phyloP scores from a whole-genome alignment of 2,329 filamentous ascomycete species.

The Xylaria sp. region DNA sequence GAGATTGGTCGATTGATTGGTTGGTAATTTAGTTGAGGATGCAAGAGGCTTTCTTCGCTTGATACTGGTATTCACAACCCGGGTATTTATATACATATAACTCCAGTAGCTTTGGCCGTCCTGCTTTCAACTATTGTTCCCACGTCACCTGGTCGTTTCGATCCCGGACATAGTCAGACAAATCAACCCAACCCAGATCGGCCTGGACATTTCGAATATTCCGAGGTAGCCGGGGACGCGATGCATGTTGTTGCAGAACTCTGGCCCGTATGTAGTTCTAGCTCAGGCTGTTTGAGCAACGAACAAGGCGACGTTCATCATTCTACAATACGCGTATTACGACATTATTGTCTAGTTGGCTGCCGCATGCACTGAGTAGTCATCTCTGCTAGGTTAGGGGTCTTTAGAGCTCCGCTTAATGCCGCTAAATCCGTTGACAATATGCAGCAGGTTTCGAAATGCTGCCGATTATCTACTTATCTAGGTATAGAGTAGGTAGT shows the following conservation, averaged over 20 bases:
- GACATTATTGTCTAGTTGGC: background rate
- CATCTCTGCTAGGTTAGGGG: background rate
- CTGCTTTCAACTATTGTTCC: background rate
- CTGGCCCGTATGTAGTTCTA: background rate
- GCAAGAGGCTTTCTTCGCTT: too few species aligned
- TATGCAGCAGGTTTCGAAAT: background rate
- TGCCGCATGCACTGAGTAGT: too few species aligned
- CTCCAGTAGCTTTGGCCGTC: background rate
- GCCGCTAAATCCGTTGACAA: background rate
- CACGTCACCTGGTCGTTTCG: background rate
- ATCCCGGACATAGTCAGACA: slow-evolving; percentile 11
- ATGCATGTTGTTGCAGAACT: background rate
- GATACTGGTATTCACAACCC: too few species aligned
- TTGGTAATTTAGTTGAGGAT: too few species aligned
- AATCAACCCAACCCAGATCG: background rate
- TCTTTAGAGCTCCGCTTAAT: background rate
- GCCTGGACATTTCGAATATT: slow-evolving; percentile 23
- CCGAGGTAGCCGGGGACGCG: background rate
- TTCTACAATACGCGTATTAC: background rate
- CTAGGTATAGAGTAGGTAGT: too few species aligned
- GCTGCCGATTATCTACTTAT: background rate
- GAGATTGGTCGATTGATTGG: too few species aligned
- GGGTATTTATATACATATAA: too few species aligned
- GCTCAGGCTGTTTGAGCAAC: too few species aligned
- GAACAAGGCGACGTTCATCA: background rate